phyloP scores from a whole-genome alignment of 140 eudicot species.

The Ambrosia hybrid region DNA sequence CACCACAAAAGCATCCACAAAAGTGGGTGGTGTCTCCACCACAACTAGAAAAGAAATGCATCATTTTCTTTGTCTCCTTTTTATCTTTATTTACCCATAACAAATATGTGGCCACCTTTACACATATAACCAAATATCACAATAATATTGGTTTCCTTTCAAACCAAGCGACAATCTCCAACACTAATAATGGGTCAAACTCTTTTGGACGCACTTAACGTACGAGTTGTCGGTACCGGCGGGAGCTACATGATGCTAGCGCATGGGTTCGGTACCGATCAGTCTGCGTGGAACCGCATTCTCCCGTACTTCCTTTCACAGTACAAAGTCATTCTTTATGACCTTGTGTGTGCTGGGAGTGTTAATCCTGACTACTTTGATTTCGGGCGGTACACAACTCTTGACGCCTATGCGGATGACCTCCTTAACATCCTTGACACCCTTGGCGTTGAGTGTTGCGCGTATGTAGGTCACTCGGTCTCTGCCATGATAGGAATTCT shows the following conservation, averaged over 20 bases:
- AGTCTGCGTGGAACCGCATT: slow-evolving; percentile 87
- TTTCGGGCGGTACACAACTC: slow-evolving; percentile 65
- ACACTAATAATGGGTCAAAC: slow-evolving; percentile 48
- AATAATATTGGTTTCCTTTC: background rate
- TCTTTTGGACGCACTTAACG: slow-evolving; percentile 66
- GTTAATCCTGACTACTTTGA: slow-evolving; percentile 87
- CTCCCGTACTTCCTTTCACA: slow-evolving; percentile 58
- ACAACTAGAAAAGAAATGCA: too few species aligned
- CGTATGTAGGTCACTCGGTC: slow-evolving; percentile 83
- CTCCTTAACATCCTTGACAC: slow-evolving; percentile 65
- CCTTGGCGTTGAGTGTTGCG: slow-evolving; percentile 55
- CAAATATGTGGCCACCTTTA: background rate
- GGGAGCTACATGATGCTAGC: slow-evolving; percentile 54
- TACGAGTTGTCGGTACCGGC: slow-evolving; percentile 68
- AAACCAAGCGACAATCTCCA: background rate
- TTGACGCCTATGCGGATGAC: slow-evolving; percentile 79
- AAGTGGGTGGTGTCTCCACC: too few species aligned
- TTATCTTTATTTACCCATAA: background rate
- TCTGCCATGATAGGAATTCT: slow-evolving; percentile 85
- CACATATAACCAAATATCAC: background rate
- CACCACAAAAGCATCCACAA: too few species aligned
- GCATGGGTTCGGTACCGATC: slow-evolving; percentile 92
- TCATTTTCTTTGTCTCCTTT: too few species aligned
- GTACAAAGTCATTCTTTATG: slow-evolving; percentile 66
- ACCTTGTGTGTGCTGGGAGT: slow-evolving; percentile 86